Base-by-base conservation (phyloP, 805 yeast genomes). In the Cyberlindnera subsufficiens region DNA sequence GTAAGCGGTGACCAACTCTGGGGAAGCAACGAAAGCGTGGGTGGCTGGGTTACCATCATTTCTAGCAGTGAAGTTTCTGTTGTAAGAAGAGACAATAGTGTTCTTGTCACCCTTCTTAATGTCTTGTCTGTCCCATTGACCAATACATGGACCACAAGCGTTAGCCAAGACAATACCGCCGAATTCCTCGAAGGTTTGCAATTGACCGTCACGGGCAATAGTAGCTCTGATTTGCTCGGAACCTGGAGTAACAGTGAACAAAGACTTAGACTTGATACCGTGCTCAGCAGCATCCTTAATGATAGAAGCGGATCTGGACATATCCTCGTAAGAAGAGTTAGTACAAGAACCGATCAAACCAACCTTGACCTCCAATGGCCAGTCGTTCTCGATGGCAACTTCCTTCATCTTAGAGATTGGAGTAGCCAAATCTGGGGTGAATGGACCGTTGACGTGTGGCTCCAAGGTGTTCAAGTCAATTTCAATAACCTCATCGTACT, bases 111-210 rank as follows among this genome's bases (percentile, higher is more conserved):
- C 93, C 77, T 86, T 88, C 75, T 86, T 81, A 67, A 87, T 80
- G 66, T 86, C 90, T 61, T 76, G 85, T 71, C 98, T 85, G 68
- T 90, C 96, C 98, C 98, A 91, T 76, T 91, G 97, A 62, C 98
- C 98, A 64, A 90, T 90, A 78, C 98, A 90, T 64, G 98, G 98
- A 62, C 98, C 98, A 77, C 98, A 91, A 46, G 98, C 98, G 65
- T 91, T 91, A 49, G 98, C 97, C 63, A 91, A 74, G 43, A 91
- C 97, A 48, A 83, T 77, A 65, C 96, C 98, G 56, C 97, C 97
- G 59, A 84, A 86, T 60, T 87, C 88, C 63, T 82, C 80, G 69
- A 91, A 89, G 54, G 93, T 84, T 56, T 83, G 74, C 56, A 91
- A 79, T 67, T 86, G 83, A 50, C 98, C 97, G 67, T 91, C 98